These are phyloP conservation scores for Apocynum venetum DNA, from an alignment of 257 asterid species.

Conservation along the genomic window DNA sequence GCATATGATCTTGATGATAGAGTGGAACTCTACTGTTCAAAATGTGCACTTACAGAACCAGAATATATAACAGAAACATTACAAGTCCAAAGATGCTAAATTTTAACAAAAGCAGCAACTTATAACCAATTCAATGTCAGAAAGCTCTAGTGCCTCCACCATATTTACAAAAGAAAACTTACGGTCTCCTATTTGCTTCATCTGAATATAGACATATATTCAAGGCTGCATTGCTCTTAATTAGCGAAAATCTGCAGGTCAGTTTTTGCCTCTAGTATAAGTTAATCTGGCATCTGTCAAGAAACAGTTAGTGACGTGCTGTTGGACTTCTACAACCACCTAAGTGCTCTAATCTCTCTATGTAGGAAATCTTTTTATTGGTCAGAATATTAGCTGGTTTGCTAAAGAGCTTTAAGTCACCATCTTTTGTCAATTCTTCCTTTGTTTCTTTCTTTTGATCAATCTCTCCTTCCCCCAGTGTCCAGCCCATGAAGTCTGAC, in stretches of 20 bases:
- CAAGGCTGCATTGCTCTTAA: constrained; percentile 5
- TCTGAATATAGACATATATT: constrained; percentile 26
- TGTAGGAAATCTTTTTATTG: constrained; percentile 60
- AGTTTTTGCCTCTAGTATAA: constrained; percentile 23
- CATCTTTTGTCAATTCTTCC: constrained; percentile 21
- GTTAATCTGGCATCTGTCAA: constrained; percentile 16
- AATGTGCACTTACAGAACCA: neutral
- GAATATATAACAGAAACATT: constrained; percentile 8
- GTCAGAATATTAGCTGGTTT: constrained; percentile 39
- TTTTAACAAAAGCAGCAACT: constrained; percentile 9
- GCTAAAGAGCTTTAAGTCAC: constrained; percentile 17
- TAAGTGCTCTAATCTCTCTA: constrained; percentile 52
- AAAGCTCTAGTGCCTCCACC: constrained; percentile 13
- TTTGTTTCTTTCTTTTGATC: constrained; percentile 25
- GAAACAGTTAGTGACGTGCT: constrained; percentile 55
- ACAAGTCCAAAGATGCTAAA: constrained; percentile 14
- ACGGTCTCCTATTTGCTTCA: constrained; percentile 18
- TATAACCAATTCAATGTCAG: constrained; percentile 6
- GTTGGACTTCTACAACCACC: constrained; percentile 83
- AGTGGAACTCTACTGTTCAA: neutral
- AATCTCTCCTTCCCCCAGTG: constrained; percentile 31
- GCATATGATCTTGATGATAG: neutral
- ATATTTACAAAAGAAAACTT: constrained; percentile 23
- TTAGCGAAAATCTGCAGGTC: constrained; percentile 17
- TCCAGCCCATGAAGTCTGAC: constrained; percentile 50